Evolutionary conservation across 2,329 filamentous ascomycete genomes (phyloP).

Genomic region (Geosmithia putterillii): DNA sequence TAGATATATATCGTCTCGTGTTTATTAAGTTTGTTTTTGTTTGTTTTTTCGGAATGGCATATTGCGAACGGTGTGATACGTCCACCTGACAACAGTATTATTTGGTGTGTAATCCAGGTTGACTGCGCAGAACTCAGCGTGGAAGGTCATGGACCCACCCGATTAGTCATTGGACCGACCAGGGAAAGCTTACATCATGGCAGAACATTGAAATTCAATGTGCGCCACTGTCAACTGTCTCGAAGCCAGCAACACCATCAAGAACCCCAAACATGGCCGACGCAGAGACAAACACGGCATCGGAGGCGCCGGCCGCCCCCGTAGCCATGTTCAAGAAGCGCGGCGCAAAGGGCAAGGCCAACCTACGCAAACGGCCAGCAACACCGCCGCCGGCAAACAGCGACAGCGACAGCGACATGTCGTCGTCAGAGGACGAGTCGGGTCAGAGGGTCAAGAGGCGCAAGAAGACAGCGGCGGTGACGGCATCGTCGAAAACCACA

Average conservation of each 20-base stretch:
- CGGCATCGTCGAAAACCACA: slow-evolving; percentile 41
- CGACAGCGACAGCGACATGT: slow-evolving; percentile 50
- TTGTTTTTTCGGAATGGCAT: background rate
- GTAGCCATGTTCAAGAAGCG: slow-evolving; percentile 4
- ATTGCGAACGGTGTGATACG: no score
- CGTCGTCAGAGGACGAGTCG: slow-evolving; percentile 63
- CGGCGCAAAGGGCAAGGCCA: slow-evolving; percentile 38
- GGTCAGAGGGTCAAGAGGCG: slow-evolving; percentile 70
- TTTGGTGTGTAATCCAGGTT: background rate
- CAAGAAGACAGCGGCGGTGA: slow-evolving; percentile 55
- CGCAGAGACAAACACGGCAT: background rate
- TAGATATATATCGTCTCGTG: background rate
- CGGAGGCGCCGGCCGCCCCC: background rate
- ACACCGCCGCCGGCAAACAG: slow-evolving; percentile 60
- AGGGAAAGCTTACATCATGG: background rate
- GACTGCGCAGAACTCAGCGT: background rate
- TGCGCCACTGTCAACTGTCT: background rate
- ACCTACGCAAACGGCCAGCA: slow-evolving; percentile 67
- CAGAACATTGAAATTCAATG: background rate
- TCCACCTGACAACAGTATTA: no score
- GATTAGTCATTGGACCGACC: background rate
- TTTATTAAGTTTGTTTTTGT: background rate
- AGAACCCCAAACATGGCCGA: slow-evolving; percentile 1
- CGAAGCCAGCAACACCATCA: background rate
- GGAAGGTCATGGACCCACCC: background rate